phyloP scores from a whole-genome alignment of 768 basidiomycete species.

The Dentipellis fragilis region DNA sequence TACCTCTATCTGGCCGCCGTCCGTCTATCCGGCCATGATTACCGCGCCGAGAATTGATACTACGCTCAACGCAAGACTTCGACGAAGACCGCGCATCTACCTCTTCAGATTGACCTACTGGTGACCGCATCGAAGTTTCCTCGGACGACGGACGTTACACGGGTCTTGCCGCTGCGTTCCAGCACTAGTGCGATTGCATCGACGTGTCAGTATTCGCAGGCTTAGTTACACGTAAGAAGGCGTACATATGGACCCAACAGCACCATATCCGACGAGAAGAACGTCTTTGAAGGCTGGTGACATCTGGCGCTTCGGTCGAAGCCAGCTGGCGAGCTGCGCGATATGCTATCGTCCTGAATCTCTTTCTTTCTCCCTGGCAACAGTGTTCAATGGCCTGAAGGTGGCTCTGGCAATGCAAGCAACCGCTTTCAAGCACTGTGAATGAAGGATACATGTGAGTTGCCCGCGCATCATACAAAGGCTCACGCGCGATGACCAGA shows the following conservation, averaged over 20 bases:
- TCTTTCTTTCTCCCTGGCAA: background rate
- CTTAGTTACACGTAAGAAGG: background rate
- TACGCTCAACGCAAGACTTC: background rate
- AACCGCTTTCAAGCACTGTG: background rate
- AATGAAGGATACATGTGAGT: background rate
- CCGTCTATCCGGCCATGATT: background rate
- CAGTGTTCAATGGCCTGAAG: background rate
- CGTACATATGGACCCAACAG: constrained; percentile 53
- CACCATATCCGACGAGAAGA: constrained; percentile 56
- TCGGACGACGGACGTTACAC: constrained; percentile 64
- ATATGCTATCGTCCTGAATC: background rate
- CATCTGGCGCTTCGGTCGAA: background rate
- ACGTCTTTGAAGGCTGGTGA: constrained; percentile 28
- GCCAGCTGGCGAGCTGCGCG: background rate
- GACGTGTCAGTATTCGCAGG: background rate
- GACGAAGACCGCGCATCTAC: background rate
- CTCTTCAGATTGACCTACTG: background rate
- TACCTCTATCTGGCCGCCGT: background rate
- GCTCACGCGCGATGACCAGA: background rate
- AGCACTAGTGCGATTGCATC: constrained; percentile 44
- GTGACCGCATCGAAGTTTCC: constrained; percentile 50
- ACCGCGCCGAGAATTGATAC: background rate
- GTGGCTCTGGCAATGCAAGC: background rate
- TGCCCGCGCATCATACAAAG: background rate
- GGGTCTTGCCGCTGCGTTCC: constrained; percentile 37